Evolutionary conservation across 108 stramenopile species (phyloP), one percentile per base, ranked within the genome.

Genomic region (Chaetoceros muelleri): DNA sequence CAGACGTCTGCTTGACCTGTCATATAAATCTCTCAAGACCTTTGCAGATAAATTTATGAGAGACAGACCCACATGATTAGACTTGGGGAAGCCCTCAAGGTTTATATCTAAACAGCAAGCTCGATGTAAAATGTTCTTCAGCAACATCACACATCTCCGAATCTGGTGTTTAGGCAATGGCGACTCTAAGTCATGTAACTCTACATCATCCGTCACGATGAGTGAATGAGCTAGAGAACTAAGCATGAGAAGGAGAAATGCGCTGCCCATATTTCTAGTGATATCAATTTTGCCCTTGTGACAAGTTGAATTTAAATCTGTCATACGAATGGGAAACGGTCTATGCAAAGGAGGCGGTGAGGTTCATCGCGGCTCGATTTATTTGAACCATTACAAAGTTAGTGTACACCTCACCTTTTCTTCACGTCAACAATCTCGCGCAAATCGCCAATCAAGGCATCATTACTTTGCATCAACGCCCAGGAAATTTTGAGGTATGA

Each of bases 161-260:
- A 95, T 52, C 56, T 92, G 87, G 61, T 90, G 87, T 13, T 80
- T 58, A 0, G 85, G 88, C 18, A 92, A 50, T 0, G 94, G 94
- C 46, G 69, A 68, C 30, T 80, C 82, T 80, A 83, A 68, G 7
- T 90, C 90, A 58, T 85, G 80, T 20, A 95, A 66, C 71, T 95
- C 94, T 30, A 72, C 74, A 60, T 95, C 94, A 57, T 95, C 94
- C 0, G 88, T 89, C 3, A 92, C 71, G 52, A 95, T 84, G 31
- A 95, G 71, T n/a, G 73, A 71, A 52, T 92, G 86, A 1, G 78
- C 53, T 24, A 92, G 55, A 45, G 75, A 66, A 3, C 69, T 59
- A 21, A 76, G 65, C 65, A 91, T 87, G 8, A 91, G 21, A 47
- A 76, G 79, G 8, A 91, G 64, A 21, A 84, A 28, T n/a, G 64